Evolutionary conservation across 441 rosid species (phyloP), one percentile per base, ranked within the genome.

Genomic region (Biscutella laevigata): DNA sequence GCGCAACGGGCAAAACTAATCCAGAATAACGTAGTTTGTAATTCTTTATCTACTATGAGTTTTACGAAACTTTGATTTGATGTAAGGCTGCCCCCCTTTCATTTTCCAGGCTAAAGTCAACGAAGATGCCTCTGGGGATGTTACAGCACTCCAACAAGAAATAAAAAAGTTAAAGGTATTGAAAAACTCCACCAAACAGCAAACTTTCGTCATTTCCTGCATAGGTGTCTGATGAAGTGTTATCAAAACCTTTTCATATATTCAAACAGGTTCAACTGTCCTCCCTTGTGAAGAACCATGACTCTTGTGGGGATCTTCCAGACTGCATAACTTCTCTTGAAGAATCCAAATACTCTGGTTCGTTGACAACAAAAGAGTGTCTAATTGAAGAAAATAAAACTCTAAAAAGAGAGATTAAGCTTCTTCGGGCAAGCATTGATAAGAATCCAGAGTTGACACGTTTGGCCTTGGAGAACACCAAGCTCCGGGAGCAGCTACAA

Each of bases 1-100:
- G 95, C 95, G 10, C 98, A 87, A 73, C 92, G 98, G 61, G 95
- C 96, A 39, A 90, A 90, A 77, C 88, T 90, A 68, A 90, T 90
- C 65, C 95, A 84, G 75, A 90, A 90, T 68, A 80, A 90, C 62
- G 98, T 87, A 82, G 35, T 42, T 64, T 19, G 36, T 52, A 32
- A 13, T 26, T 62, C 33, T 44, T 49, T 19, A 33, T 13, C 21
- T 49, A 43, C 28, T 59, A 39, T 15, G 9, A 15, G 42, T 30
- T 55, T 4, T 15, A 17, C 22, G 24, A 52, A 73, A 69, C 10
- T 37, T 13, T 38, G 25, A 34, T 19, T 4, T 22, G 44, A 14
- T 49, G 38, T 55, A 39, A 21, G 55, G 43, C 58, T 49, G 21
- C 17, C 68, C 54, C 27, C 13, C 19, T 53, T 67, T 73, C 35